These are phyloP conservation scores for Pseudoneurospora amorphoporcata DNA, from an alignment of 495 filamentous ascomycete species.

Conservation along the genomic window DNA sequence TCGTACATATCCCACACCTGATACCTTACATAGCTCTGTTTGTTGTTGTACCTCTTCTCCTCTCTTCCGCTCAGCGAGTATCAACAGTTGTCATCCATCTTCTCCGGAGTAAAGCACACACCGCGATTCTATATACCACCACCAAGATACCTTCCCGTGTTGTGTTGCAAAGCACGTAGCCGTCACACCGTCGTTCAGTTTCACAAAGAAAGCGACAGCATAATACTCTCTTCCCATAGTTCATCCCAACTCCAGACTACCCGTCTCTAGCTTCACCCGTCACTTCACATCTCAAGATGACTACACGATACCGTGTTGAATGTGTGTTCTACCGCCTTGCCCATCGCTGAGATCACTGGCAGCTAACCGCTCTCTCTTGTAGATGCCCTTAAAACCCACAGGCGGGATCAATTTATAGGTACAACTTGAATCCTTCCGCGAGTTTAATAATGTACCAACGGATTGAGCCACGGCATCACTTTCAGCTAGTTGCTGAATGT, in stretches of 20 bases:
- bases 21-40: slow-evolving; percentile 2
- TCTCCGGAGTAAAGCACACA: not conserved
- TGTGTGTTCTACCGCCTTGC: slow-evolving; percentile 39
- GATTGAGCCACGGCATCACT: not conserved
- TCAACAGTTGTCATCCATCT: not conserved
- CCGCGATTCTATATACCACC: not conserved
- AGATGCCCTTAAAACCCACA: slow-evolving; percentile 87
- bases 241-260: not conserved
- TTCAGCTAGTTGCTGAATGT: not conserved
- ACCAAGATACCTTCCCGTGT: not conserved
- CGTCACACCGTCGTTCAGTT: not conserved
- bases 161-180: not conserved
- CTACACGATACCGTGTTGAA: slow-evolving; percentile 83
- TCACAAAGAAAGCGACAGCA: not conserved
- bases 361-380: slow-evolving; percentile 4
- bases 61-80: not conserved
- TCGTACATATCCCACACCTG: not conserved
- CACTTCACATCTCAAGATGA: slow-evolving; percentile 45
- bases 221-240: not conserved
- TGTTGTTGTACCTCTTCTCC: not conserved
- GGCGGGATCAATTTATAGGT: slow-evolving; percentile 77
- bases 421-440: slow-evolving; percentile 3
- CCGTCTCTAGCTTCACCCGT: not conserved
- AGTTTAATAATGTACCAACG: not conserved
- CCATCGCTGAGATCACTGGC: not conserved